Evolutionary conservation across 169 alveolate genomes (phyloP), one percentile per base, ranked within the genome.

Genomic region (Toxoplasma gondii): DNA sequence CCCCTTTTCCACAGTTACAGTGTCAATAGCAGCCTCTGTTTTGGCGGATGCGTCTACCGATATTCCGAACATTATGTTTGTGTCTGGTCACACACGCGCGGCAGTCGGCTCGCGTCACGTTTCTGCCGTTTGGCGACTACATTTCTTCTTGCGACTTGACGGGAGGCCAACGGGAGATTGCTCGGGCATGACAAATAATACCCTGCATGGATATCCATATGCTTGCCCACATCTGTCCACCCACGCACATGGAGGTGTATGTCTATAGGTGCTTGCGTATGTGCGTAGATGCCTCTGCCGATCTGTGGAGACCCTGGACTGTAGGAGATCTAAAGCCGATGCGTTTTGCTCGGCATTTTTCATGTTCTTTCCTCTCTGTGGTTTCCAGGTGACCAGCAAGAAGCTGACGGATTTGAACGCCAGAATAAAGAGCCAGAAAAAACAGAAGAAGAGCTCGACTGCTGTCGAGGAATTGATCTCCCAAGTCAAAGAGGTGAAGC

Each of bases 401-500:
- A 36, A 22, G 74, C 88, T 90, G 41, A 31, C 49, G 49, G 88
- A 67, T 4, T 34, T 90, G 49, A 84, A 90, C 45, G 45, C 67
- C 31, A 90, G 69, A 34, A 36, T 90, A 41, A 78, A 70, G 53
- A 12, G 27, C 45, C 93, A 90, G 70, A 90, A 90, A 43, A 78
- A 70, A 34, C 87, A 39, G 88, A 90, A 90, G 45, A 90, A 90
- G 36, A 58, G 87, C 34, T 90, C 93, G 41, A 90, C 93, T 10
- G 93, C 93, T 16, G 67, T 90, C 31, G 93, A 90, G 49, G 93
- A 90, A 27, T 34, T 90, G 22, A 90, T 90, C 64, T 19, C 81
- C 29, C 93, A 90, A 90, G 93, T 90, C 88, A 90, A 90, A n/a
- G 93, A 90, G 88, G 93, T 90, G 69, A 49, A 24, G 39, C 64